Conservation (phyloP, 176 grass and related monocot species). For the Phoenix roebelenii region DNA sequence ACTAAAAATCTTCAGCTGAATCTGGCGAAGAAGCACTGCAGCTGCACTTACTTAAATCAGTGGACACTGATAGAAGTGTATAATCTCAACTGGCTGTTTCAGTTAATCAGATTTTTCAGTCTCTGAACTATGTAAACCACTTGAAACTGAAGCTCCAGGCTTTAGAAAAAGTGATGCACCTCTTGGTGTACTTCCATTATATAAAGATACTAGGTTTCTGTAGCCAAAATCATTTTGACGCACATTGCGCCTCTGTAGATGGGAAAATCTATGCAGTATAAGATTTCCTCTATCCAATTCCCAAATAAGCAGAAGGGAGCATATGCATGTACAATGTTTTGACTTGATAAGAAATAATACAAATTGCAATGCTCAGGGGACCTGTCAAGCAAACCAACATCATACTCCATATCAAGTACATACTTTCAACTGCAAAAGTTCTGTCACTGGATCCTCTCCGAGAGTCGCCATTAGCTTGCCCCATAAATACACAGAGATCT, state of each 20-base stretch:
- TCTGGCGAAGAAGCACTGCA: conserved; percentile 47
- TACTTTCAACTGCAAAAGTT: conserved; percentile 25
- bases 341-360: too few relatives aligned
- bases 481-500: too few relatives aligned
- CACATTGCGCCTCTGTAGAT: too few relatives aligned
- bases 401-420: too few relatives aligned
- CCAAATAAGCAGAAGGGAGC: too few relatives aligned
- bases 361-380: too few relatives aligned
- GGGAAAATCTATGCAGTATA: too few relatives aligned
- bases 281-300: too few relatives aligned
- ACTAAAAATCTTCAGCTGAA: conserved; percentile 60
- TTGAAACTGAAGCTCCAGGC: conserved; percentile 30
- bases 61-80: conserved; percentile 68
- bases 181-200: conserved; percentile 16
- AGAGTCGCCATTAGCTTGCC: too few relatives aligned
- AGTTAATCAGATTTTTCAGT: conserved; percentile 19
- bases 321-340: too few relatives aligned
- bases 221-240: conserved; percentile 8
- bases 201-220: conserved; percentile 21
- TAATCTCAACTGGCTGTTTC: conserved; percentile 18
- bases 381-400: conserved; percentile 12
- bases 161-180: conserved; percentile 5
- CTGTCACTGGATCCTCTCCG: neutral
- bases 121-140: conserved; percentile 27
- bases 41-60: conserved; percentile 64